Evolutionary conservation across 202 grass and related monocot species (phyloP).

Genomic region (Bolboschoenoplectus hybrid): DNA sequence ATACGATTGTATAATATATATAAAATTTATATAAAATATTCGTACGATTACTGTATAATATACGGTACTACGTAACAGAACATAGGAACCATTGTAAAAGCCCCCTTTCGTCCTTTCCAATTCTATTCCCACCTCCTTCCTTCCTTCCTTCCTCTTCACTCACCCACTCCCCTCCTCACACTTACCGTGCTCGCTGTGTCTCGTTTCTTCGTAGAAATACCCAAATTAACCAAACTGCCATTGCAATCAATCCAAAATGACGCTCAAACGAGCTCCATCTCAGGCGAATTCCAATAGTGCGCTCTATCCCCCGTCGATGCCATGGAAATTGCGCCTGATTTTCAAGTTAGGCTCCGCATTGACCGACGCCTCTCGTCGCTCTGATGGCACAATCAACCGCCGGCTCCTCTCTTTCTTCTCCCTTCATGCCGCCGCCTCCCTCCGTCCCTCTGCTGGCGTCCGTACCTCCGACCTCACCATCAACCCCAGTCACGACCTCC

Average conservation of each 20-base stretch:
- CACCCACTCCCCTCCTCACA: too few relatives aligned
- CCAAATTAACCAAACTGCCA: too few relatives aligned
- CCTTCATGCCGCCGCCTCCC: conserved; percentile 9
- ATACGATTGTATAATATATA: too few relatives aligned
- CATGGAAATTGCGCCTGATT: conserved; percentile 57
- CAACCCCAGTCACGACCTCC: conserved; percentile 31
- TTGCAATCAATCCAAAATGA: not conserved
- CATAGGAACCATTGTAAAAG: too few relatives aligned
- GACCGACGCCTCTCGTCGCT: conserved; percentile 55
- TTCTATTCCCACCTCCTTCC: too few relatives aligned
- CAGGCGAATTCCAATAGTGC: not conserved
- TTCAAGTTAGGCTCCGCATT: conserved; percentile 40
- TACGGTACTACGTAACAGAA: too few relatives aligned
- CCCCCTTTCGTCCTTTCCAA: too few relatives aligned
- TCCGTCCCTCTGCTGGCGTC: conserved; percentile 46
- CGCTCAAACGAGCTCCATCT: not conserved
- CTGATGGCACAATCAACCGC: conserved; percentile 69
- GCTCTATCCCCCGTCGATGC: conserved; percentile 48
- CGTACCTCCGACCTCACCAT: conserved; percentile 44
- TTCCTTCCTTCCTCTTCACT: too few relatives aligned
- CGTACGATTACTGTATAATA: too few relatives aligned
- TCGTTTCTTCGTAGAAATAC: too few relatives aligned
- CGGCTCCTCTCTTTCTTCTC: conserved; percentile 43
- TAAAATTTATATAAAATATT: too few relatives aligned
- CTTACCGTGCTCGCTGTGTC: too few relatives aligned